Percentiles rank a stretch among this genome's conserved stretches.
Conservation (phyloP, 169 alveolate genomes). For the Besnoitia besnoiti region DNA sequence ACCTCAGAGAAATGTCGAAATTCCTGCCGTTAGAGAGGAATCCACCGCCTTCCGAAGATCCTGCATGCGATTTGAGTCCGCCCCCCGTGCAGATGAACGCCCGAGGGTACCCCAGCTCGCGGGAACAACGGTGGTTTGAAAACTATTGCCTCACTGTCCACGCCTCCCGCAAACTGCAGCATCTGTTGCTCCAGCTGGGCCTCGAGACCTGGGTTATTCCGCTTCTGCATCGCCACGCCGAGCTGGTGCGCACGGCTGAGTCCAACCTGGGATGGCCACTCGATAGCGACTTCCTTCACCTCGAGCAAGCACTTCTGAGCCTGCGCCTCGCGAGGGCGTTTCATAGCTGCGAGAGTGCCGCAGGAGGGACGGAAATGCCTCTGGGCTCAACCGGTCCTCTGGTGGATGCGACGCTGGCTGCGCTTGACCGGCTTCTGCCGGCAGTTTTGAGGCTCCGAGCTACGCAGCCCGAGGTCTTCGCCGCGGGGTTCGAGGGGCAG, state of each 20-base stretch:
- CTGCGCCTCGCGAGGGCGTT: conserved; percentile 27
- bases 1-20: background rate
- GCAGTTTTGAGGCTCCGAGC: background rate
- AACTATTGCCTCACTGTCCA: background rate
- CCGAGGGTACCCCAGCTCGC: background rate
- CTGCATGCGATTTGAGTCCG: background rate
- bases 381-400: background rate
- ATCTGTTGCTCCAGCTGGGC: background rate
- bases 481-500: background rate
- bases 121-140: background rate
- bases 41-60: background rate
- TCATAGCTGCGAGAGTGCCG: background rate
- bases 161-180: background rate
- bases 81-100: background rate
- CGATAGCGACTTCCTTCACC: background rate
- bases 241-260: background rate
- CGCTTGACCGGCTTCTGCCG: background rate
- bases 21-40: background rate
- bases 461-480: background rate
- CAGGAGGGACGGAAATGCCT: background rate
- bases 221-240: background rate
- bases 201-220: conserved; percentile 10
- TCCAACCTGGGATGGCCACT: background rate
- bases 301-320: background rate
- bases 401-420: background rate